A percentile compares a stretch with the other conserved stretches of the same genome.
phyloP scores from a whole-genome alignment of 1,284 basidiomycete species.

The Pseudozyma pruni region DNA sequence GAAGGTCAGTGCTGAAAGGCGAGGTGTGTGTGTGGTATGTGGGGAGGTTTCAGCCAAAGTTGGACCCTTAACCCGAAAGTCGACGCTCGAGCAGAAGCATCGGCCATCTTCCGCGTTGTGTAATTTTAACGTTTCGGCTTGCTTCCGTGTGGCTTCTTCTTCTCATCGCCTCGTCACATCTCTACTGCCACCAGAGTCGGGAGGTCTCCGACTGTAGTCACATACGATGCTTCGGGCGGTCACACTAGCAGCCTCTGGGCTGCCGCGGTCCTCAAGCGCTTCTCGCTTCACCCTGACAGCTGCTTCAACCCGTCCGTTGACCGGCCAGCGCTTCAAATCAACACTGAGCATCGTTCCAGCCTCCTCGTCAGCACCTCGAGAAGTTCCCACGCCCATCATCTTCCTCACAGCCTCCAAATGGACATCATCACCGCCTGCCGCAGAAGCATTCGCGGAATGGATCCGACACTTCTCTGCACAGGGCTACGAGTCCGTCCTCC shows the following conservation, averaged over 20 bases:
- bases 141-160: background rate
- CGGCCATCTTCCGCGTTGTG: background rate
- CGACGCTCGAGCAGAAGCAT: background rate
- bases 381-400: slow-evolving; percentile 62
- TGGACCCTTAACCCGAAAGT: slow-evolving; percentile 1
- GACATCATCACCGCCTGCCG: slow-evolving; percentile 33
- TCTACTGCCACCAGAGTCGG: too few relatives aligned
- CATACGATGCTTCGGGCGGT: slow-evolving; percentile 17
- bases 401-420: slow-evolving; percentile 58
- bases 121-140: background rate
- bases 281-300: background rate
- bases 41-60: background rate
- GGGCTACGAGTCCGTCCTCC: slow-evolving; percentile 49
- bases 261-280: slow-evolving; percentile 1
- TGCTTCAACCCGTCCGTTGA: background rate
- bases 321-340: slow-evolving; percentile 27
- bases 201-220: background rate
- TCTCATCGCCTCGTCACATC: background rate
- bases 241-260: slow-evolving; percentile 12
- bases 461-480: slow-evolving; percentile 34
- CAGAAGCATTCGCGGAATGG: slow-evolving; percentile 23
- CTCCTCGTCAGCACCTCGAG: slow-evolving; percentile 27
- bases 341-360: slow-evolving; percentile 24
- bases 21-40: too few relatives aligned
- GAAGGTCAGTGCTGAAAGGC: slow-evolving; percentile 6